These are phyloP conservation scores for Russula dissimulans DNA, from an alignment of 768 basidiomycete genomes.

Conservation along the genomic window DNA sequence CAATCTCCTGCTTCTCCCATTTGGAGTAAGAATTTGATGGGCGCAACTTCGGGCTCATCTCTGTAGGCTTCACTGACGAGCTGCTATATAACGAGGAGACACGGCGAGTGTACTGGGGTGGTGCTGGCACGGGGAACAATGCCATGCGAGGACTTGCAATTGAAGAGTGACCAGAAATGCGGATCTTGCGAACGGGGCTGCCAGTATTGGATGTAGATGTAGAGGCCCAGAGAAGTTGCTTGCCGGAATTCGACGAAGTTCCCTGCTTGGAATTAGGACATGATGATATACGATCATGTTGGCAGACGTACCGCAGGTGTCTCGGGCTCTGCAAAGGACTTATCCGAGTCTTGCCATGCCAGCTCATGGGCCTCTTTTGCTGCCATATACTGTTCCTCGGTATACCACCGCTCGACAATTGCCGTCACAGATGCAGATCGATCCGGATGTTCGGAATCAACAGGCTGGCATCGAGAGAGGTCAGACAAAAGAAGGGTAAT, in stretches of 20 bases:
- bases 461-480: slow-evolving; percentile 40
- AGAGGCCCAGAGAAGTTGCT: slow-evolving; percentile 63
- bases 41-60: slow-evolving; percentile 44
- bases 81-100: slow-evolving; percentile 21
- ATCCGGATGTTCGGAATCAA: slow-evolving; percentile 73
- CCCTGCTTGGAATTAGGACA: neutral
- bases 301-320: slow-evolving; percentile 23
- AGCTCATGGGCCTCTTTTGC: slow-evolving; percentile 53
- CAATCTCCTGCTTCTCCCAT: slow-evolving; percentile 82
- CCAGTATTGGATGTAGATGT: slow-evolving; percentile 38
- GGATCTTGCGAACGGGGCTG: slow-evolving; percentile 25
- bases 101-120: slow-evolving; percentile 20
- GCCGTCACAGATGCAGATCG: slow-evolving; percentile 57
- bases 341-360: slow-evolving; percentile 56
- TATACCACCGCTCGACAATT: slow-evolving; percentile 71
- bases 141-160: slow-evolving; percentile 33
- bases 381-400: slow-evolving; percentile 59
- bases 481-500: neutral
- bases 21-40: slow-evolving; percentile 50
- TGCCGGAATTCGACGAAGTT: slow-evolving; percentile 33
- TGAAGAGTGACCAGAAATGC: slow-evolving; percentile 38
- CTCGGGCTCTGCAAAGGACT: slow-evolving; percentile 35
- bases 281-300: neutral
- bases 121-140: slow-evolving; percentile 27
- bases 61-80: slow-evolving; percentile 30